Conservation (phyloP, 768 basidiomycete genomes). For the Punctularia strigosozonata region DNA sequence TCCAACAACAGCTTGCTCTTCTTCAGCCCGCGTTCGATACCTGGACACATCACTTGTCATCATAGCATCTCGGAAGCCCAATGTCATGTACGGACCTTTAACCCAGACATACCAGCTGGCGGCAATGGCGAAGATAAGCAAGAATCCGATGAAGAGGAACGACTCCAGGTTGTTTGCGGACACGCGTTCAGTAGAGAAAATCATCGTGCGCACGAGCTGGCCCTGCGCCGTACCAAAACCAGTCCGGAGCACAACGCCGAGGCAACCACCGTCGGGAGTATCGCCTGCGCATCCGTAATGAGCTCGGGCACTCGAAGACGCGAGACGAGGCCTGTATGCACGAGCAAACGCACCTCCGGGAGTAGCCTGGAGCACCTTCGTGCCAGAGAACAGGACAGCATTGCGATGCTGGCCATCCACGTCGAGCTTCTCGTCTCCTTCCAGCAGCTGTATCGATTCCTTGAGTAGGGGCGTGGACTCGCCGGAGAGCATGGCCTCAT, state of each 20-base stretch:
- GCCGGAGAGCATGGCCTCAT: slow-evolving; percentile 98
- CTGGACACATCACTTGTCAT: slow-evolving; percentile 22
- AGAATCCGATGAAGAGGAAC: slow-evolving; percentile 96
- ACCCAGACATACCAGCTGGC: slow-evolving; percentile 99
- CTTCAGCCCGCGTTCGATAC: slow-evolving; percentile 84
- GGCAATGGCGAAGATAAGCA: slow-evolving; percentile 94
- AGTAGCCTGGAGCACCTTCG: slow-evolving; percentile 88
- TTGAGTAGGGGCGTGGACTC: slow-evolving; percentile 96
- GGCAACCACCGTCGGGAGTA: slow-evolving; percentile 87
- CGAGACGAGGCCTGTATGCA: slow-evolving; percentile 2
- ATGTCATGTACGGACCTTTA: slow-evolving; percentile 47
- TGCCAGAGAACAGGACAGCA: slow-evolving; percentile 86
- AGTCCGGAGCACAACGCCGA: slow-evolving; percentile 86
- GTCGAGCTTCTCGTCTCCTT: slow-evolving; percentile 63
- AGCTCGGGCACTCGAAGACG: too few relatives aligned
- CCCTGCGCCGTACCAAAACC: slow-evolving; percentile 98
- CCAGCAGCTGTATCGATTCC: slow-evolving; percentile 83
- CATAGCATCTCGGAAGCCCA: neutral
- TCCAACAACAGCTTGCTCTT: slow-evolving; percentile 93
- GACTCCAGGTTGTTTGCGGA: slow-evolving; percentile 93
- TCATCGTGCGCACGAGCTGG: slow-evolving; percentile 96
- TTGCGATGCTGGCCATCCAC: slow-evolving; percentile 83
- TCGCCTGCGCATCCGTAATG: slow-evolving; percentile 22
- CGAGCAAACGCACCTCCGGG: slow-evolving; percentile 27
- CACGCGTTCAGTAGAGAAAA: slow-evolving; percentile 94